A percentile compares a stretch with the other conserved stretches of the same genome.
phyloP scores from a whole-genome alignment of 352 stramenopile genomes.

The Pythium insidiosum region DNA sequence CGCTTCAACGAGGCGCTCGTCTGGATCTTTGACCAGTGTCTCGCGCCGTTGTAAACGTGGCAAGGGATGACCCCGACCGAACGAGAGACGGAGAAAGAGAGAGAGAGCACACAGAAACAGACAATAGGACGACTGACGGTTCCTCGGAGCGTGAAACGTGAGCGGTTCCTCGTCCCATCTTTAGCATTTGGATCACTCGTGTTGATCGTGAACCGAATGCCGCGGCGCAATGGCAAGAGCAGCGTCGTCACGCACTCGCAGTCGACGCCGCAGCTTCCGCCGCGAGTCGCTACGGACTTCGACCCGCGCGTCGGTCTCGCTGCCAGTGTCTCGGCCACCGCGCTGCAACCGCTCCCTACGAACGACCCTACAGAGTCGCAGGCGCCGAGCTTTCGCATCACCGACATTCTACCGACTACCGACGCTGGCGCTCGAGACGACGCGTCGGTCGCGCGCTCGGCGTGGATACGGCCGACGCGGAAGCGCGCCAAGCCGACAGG shows the following conservation, averaged over 20 bases:
- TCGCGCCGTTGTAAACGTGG: neutral
- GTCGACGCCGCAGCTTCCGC: slow-evolving; percentile 9
- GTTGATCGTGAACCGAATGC: no score
- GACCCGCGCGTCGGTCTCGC: neutral
- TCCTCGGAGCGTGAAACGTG: neutral
- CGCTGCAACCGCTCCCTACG: neutral
- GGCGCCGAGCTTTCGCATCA: slow-evolving; percentile 5
- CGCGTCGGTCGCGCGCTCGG: neutral
- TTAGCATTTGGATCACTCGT: no score
- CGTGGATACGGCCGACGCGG: neutral
- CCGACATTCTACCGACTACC: slow-evolving; percentile 9
- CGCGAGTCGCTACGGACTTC: neutral
- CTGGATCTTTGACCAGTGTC: slow-evolving; percentile 9
- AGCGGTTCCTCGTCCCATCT: neutral
- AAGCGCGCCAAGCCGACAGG: slow-evolving; percentile 12
- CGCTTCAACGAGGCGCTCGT: slow-evolving; percentile 1
- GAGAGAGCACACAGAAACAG: no score
- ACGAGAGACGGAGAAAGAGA: neutral
- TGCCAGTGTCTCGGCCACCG: slow-evolving; percentile 1
- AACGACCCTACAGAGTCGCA: neutral
- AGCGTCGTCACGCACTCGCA: neutral
- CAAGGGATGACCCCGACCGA: neutral
- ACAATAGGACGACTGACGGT: no score
- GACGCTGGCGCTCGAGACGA: no score
- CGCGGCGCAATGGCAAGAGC: neutral